A percentile compares a stretch with the other conserved stretches of the same genome.
Evolutionary conservation across 2,329 filamentous ascomycete species (phyloP).

Genomic region (Mollisia scopiformis): DNA sequence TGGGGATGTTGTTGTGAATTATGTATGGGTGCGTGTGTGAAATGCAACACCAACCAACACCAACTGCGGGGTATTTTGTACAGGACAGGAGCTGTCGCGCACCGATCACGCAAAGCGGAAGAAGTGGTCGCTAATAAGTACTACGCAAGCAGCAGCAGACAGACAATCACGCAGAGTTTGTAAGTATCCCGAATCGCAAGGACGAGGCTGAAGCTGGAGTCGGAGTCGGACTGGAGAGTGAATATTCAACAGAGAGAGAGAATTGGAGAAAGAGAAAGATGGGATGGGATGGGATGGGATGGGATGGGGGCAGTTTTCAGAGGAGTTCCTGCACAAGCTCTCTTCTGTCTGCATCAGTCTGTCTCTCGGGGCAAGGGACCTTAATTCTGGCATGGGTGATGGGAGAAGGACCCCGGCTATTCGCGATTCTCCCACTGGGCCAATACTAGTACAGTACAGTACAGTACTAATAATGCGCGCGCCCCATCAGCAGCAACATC

Average conservation of each 20-base stretch:
- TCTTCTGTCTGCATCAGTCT: too few relatives aligned
- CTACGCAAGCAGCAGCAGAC: too few relatives aligned
- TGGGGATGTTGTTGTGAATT: not conserved
- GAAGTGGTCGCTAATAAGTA: too few relatives aligned
- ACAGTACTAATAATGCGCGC: too few relatives aligned
- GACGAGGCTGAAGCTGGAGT: not conserved
- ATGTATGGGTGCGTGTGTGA: not conserved
- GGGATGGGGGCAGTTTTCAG: not conserved
- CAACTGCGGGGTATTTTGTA: too few relatives aligned
- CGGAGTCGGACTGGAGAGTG: not conserved
- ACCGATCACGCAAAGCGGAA: too few relatives aligned
- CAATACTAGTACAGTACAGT: too few relatives aligned
- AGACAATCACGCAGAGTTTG: too few relatives aligned
- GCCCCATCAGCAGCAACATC: not conserved
- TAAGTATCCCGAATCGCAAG: too few relatives aligned
- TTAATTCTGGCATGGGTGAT: not conserved
- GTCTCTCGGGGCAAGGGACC: constrained; percentile 16
- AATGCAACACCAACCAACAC: too few relatives aligned
- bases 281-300: constrained; percentile 2
- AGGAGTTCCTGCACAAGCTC: not conserved
- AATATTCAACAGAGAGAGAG: not conserved
- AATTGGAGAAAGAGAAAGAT: not conserved
- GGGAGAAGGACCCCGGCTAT: constrained; percentile 7
- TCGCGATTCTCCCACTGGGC: not conserved
- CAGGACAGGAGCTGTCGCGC: too few relatives aligned